These are phyloP conservation scores for Acacia crassicarpa DNA, from an alignment of 306 rosid genomes.

Conservation along the genomic window DNA sequence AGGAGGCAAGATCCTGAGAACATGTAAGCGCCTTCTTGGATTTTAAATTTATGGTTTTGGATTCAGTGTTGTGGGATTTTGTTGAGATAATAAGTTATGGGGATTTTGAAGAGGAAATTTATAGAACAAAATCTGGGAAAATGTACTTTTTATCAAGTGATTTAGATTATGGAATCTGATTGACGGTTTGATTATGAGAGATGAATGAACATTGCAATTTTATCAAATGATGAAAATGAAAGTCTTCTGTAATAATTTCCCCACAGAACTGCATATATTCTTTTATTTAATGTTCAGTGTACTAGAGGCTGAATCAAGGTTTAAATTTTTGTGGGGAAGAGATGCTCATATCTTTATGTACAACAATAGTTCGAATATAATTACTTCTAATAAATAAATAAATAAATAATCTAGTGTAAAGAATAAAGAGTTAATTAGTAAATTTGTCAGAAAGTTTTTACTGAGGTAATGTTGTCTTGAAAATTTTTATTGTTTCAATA, in stretches of 20 bases:
- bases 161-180: neutral
- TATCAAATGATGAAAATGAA: too few species aligned
- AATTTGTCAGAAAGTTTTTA: too few species aligned
- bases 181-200: neutral
- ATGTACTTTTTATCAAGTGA: neutral
- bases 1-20: conserved; percentile 59
- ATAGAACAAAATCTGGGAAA: neutral
- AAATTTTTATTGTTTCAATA: too few species aligned
- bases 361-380: too few species aligned
- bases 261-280: neutral
- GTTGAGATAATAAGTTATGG: neutral
- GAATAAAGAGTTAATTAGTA: too few species aligned
- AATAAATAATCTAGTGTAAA: too few species aligned
- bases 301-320: neutral
- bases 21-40: conserved; percentile 72
- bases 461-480: too few species aligned
- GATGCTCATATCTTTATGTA: too few species aligned
- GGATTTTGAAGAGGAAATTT: neutral
- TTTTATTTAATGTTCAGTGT: neutral
- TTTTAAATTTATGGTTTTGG: neutral
- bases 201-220: neutral
- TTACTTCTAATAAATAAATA: too few species aligned
- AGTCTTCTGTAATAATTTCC: neutral
- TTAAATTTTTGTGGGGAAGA: too few species aligned
- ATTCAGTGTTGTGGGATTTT: neutral